These are phyloP conservation scores for Podila epigama DNA, from an alignment of 192 early-diverging fungal genomes.

Conservation along the genomic window DNA sequence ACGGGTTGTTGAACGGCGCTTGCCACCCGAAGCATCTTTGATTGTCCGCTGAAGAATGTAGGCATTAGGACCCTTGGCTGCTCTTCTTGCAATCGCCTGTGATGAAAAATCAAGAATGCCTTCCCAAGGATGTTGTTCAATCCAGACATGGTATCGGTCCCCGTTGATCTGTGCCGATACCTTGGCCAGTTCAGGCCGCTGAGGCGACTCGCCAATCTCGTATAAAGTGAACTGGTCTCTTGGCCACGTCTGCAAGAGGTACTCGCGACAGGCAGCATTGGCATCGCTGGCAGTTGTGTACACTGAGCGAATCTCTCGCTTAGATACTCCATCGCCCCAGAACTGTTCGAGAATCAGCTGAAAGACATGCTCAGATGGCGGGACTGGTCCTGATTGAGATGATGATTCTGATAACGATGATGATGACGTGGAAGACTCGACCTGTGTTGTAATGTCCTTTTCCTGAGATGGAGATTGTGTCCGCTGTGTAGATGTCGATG, in stretches of 20 bases:
- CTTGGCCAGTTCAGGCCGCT: slow-evolving; percentile 32
- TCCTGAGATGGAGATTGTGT: not conserved
- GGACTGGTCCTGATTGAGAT: too few relatives aligned
- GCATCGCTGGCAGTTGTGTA: slow-evolving; percentile 36
- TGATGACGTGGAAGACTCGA: not conserved
- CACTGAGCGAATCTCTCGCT: slow-evolving; percentile 49
- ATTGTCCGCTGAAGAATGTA: slow-evolving; percentile 47
- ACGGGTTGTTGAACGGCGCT: slow-evolving; percentile 36
- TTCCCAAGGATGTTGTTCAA: slow-evolving; percentile 40
- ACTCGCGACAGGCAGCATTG: slow-evolving; percentile 38
- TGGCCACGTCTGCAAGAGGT: slow-evolving; percentile 42
- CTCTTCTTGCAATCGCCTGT: slow-evolving; percentile 30
- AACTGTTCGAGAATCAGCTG: slow-evolving; percentile 48
- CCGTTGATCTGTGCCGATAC: slow-evolving; percentile 33
- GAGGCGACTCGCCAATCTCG: slow-evolving; percentile 38
- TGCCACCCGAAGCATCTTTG: slow-evolving; percentile 47
- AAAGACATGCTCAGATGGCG: slow-evolving; percentile 39
- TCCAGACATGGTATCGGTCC: slow-evolving; percentile 45
- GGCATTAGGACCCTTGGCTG: slow-evolving; percentile 39
- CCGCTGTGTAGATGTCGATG: not conserved
- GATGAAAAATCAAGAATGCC: slow-evolving; percentile 44
- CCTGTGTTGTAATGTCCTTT: too few relatives aligned
- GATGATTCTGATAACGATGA: too few relatives aligned
- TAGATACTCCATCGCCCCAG: slow-evolving; percentile 49
- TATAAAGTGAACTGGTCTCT: slow-evolving; percentile 34